Base-by-base conservation (phyloP, 2,329 filamentous ascomycete species). In the Amphichorda felina region DNA sequence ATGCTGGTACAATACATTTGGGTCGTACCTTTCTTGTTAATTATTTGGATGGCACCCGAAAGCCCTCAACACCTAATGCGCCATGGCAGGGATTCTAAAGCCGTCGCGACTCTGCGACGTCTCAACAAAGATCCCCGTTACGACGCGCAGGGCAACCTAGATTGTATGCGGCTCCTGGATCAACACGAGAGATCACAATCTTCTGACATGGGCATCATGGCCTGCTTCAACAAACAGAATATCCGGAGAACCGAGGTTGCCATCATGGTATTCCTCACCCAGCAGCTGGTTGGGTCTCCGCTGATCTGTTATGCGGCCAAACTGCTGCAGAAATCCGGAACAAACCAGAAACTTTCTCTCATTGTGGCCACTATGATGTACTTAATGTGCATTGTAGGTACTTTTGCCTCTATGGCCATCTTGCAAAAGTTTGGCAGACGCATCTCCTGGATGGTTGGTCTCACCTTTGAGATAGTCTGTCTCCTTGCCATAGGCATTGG, bases 221-320 rank as follows among this genome's bases (percentile, higher is more conserved):
- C 58, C 29, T 59, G 54, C 38, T 57, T 57, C 41, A 44, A 40
- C 16, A 51, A 50, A 13, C 43, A 41, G 19, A 52, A 60, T 35
- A 40, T 45, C 13, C 52, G 56, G 19, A 50, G 57, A 26, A 61
- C 57, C 5, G 56, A 59, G 43, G 57, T 60, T 24, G 51, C 54
- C 26, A 51, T 55, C 48, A 66, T 70, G 59, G 61, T 64, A 14
- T 72, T 65, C 62, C 61, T 66, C 0, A 69, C 69, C 11, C 69
- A 72, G 42, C 70, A 69, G 38, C 50, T 70, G 3, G 64, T 64
- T 38, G 67, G 69, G 30, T 65, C 66, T 37, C 61, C 64, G 3
- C 68, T 73, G 46, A 67, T 67, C 18, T 60, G 61, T 35, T 72
- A 69, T 45, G 67, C 64, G 2, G 66, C 66, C 8, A 70, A 72